Evolutionary conservation across 2,329 filamentous ascomycete species (phyloP).

Genomic region (Aspergillus caelatus): DNA sequence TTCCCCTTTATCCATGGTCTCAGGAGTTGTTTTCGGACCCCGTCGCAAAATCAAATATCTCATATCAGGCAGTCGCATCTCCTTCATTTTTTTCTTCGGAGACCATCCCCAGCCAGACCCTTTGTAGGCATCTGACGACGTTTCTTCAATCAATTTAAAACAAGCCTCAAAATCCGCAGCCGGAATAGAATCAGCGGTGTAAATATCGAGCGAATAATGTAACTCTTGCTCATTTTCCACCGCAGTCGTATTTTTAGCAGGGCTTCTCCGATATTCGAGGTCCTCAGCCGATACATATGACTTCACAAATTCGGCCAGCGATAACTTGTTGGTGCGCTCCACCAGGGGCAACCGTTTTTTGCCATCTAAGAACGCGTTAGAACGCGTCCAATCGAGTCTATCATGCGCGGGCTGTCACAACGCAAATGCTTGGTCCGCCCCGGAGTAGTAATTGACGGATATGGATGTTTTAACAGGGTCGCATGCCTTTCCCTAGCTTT

Average conservation of each 20-base stretch:
- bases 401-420: too few relatives aligned
- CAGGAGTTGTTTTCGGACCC: neutral
- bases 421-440: neutral
- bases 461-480: neutral
- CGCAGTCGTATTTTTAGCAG: neutral
- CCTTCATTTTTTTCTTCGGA: constrained; percentile 53
- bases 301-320: constrained; percentile 41
- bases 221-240: neutral
- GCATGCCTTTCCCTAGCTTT: constrained; percentile 19
- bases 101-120: constrained; percentile 59
- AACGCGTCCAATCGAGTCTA: constrained; percentile 8
- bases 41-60: constrained; percentile 56
- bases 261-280: neutral
- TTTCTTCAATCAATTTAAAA: constrained; percentile 56
- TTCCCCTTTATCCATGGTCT: neutral
- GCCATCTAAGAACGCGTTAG: constrained; percentile 17
- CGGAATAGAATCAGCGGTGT: constrained; percentile 42
- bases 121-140: constrained; percentile 57
- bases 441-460: neutral
- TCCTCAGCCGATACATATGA: constrained; percentile 32
- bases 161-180: constrained; percentile 51
- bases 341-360: constrained; percentile 36
- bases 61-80: constrained; percentile 64
- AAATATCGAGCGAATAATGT: constrained; percentile 30
- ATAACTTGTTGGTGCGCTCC: constrained; percentile 46